Evolutionary conservation across 2,329 filamentous ascomycete species (phyloP), one percentile per base, ranked within the genome.

Genomic region (Emmonsiellopsis sp.): DNA sequence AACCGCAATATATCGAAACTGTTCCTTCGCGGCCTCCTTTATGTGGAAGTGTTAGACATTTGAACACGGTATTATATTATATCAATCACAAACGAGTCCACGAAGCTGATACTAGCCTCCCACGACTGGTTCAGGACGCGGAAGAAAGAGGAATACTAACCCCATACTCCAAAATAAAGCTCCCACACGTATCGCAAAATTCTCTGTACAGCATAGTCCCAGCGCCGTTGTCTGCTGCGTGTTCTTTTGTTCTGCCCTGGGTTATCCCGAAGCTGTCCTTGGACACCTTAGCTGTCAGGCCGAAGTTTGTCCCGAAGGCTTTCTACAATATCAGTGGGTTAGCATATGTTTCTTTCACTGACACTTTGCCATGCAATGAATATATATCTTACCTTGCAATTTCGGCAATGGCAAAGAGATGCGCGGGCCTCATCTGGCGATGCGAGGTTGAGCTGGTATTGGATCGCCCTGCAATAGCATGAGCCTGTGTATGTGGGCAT

Each of bases 141-240:
- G 2, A 16, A 35, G 52, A 38, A 45, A 41, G 35, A n/a, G 35
- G 2, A 38, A 38, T 38, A 34, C 35, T 49, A 35, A 76, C 75
- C 35, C 77, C 77, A 57, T 77, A 80, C 60, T 80, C 78, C 26
- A 78, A 62, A 49, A 80, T 70, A 40, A 71, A 72, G 56, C 75
- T 75, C 5, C 78, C 78, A 55, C 79, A 81, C 2, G 65, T 73
- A 4, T 67, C 68, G 55, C 78, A 81, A 58, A 81, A 81, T 57
- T 80, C 77, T 1, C 77, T 70, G 57, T 76, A 72, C 35, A 80
- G 64, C 32, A 65, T 42, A 1, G 64, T 65, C 1, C 76, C 77
- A n/a, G 69, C 70, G 2, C 76, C 77, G 57, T 80, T 79, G 53
- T 79, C 77, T 0, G 69, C 70, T 31, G 70, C 71, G 59, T 79